Evolutionary conservation across 2,329 filamentous ascomycete genomes (phyloP).

Genomic region (Lecanicillium sp.): DNA sequence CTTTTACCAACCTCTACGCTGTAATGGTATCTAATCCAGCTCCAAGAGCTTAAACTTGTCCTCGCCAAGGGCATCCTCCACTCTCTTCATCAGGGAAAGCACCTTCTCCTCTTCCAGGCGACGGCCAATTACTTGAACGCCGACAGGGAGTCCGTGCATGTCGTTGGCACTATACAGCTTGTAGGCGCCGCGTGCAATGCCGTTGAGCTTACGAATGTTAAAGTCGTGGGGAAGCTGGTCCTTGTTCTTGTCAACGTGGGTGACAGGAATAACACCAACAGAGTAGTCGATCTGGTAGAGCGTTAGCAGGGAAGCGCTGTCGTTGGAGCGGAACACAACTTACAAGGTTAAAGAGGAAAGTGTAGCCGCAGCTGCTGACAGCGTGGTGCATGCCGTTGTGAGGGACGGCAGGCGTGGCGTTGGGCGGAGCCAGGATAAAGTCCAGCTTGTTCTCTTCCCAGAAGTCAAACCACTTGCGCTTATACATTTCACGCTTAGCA

Average conservation of each 20-base stretch:
- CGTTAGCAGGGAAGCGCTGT: conserved; percentile 4
- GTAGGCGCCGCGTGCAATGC: conserved; percentile 74
- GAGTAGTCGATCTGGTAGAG: conserved; percentile 67
- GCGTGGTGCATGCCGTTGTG: conserved; percentile 82
- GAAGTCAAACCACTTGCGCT: conserved; percentile 74
- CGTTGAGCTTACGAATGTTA: conserved; percentile 59
- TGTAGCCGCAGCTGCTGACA: conserved; percentile 82
- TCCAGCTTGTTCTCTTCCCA: conserved; percentile 69
- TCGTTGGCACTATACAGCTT: conserved; percentile 72
- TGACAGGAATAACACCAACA: conserved; percentile 74
- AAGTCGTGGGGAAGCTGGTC: conserved; percentile 58
- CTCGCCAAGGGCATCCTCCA: conserved; percentile 64
- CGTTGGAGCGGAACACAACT: conserved; percentile 19
- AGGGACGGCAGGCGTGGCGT: conserved; percentile 82
- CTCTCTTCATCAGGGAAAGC: conserved; percentile 65
- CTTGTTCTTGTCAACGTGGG: conserved; percentile 63
- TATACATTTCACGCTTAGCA: conserved; percentile 66
- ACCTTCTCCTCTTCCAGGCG: conserved; percentile 85
- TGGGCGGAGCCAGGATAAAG: conserved; percentile 74
- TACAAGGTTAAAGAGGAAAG: conserved; percentile 84
- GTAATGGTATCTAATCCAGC: conserved; percentile 27
- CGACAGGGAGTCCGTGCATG: conserved; percentile 85
- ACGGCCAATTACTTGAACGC: conserved; percentile 73
- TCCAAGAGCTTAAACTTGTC: conserved; percentile 44
- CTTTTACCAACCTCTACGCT: not conserved